These are phyloP conservation scores for Rhodocollybia butyracea DNA, from an alignment of 768 basidiomycete genomes.

Conservation along the genomic window DNA sequence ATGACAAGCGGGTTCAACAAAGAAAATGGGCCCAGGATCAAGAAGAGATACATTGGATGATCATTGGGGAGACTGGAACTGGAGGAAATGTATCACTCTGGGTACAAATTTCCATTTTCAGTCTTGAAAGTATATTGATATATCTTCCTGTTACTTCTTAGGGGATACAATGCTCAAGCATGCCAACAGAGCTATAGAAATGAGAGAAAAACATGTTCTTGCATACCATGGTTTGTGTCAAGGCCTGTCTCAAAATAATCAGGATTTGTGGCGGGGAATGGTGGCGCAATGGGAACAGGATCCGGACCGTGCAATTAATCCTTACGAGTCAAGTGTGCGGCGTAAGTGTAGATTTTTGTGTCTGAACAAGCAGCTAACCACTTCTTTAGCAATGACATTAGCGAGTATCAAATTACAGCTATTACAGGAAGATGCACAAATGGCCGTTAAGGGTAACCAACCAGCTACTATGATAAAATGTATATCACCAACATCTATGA, in stretches of 20 bases:
- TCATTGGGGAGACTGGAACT: constrained; percentile 24
- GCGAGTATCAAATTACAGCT: constrained; percentile 12
- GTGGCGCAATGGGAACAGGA: constrained; percentile 16
- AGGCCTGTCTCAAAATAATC: background rate
- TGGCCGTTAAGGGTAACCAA: background rate
- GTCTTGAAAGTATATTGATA: too few species aligned
- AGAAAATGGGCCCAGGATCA: constrained; percentile 29
- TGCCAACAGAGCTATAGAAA: background rate
- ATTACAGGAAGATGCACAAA: constrained; percentile 14
- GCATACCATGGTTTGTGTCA: background rate
- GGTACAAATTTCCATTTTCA: constrained; percentile 21
- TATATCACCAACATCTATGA: constrained; percentile 11
- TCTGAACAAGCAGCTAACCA: too few species aligned
- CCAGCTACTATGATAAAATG: background rate
- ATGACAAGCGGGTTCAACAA: constrained; percentile 22
- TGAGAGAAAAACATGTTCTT: background rate
- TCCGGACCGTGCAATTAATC: constrained; percentile 6
- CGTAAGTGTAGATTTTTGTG: constrained; percentile 3
- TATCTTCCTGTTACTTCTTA: too few species aligned
- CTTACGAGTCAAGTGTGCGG: constrained; percentile 6
- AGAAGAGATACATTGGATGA: constrained; percentile 28
- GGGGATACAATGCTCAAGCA: background rate
- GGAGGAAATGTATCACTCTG: constrained; percentile 21
- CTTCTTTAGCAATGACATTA: constrained; percentile 9
- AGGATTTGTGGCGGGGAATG: constrained; percentile 11